Evolutionary conservation across 768 basidiomycete species (phyloP).

Genomic region (Phaeotremella skinneri): DNA sequence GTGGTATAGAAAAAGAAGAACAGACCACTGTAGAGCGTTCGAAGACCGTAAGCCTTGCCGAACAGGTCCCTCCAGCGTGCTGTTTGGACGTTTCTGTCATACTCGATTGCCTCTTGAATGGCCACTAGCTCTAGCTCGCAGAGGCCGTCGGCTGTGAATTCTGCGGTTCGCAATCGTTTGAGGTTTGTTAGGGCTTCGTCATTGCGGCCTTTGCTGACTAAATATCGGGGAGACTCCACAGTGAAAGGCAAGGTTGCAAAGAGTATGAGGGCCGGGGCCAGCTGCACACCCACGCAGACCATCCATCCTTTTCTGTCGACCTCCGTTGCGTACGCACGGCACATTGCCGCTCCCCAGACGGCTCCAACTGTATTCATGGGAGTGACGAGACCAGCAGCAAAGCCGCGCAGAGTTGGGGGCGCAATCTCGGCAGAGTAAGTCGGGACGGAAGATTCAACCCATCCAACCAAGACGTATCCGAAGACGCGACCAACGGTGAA

Average conservation of each 20-base stretch:
- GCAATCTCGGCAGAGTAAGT: slow-evolving; percentile 1
- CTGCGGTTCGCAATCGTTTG: slow-evolving; percentile 1
- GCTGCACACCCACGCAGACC: not conserved
- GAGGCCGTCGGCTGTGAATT: not conserved
- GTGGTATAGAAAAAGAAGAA: no score
- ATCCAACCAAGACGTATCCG: slow-evolving; percentile 2
- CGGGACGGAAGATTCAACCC: not conserved
- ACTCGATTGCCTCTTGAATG: slow-evolving; percentile 9
- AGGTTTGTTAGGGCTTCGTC: slow-evolving; percentile 8
- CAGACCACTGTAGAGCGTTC: slow-evolving; percentile 12
- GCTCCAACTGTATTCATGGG: slow-evolving; percentile 1
- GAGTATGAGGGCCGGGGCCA: not conserved
- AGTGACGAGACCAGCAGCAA: slow-evolving; percentile 2
- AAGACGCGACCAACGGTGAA: slow-evolving; percentile 1
- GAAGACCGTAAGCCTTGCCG: not conserved
- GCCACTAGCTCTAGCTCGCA: slow-evolving; percentile 10
- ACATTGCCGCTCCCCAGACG: slow-evolving; percentile 11
- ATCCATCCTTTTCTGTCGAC: not conserved
- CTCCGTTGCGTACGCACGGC: not conserved
- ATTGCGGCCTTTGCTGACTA: slow-evolving; percentile 2
- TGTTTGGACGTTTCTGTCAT: not conserved
- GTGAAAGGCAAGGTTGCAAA: slow-evolving; percentile 1
- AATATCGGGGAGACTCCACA: slow-evolving; percentile 22
- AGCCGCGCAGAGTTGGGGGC: slow-evolving; percentile 3
- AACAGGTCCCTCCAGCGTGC: slow-evolving; percentile 16